Conservation (phyloP, 495 filamentous ascomycete genomes). For the Sabuloglossum arenarium region DNA sequence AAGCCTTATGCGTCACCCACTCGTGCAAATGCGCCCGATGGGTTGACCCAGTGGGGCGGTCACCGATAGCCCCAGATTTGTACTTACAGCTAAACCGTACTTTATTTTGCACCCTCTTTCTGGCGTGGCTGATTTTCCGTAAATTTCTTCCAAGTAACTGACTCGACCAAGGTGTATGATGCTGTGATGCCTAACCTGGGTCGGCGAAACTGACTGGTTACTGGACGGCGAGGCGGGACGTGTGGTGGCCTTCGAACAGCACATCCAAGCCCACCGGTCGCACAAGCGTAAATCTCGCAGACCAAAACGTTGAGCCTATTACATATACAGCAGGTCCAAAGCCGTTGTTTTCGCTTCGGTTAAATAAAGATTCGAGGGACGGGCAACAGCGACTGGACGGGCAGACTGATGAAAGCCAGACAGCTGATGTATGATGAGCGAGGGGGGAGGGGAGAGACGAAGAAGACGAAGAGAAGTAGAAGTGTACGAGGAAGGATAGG, state of each 20-base stretch:
- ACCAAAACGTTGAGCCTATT: neutral
- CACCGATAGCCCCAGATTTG: neutral
- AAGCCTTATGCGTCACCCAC: neutral
- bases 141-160: neutral
- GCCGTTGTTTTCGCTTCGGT: neutral
- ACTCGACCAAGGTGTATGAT: neutral
- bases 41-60: neutral
- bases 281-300: neutral
- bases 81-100: neutral
- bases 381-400: neutral
- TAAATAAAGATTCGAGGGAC: neutral
- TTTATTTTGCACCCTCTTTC: neutral
- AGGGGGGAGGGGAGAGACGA: neutral
- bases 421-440: neutral
- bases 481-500: neutral
- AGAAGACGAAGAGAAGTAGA: neutral
- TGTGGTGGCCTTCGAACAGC: neutral
- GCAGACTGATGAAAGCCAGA: neutral
- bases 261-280: neutral
- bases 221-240: neutral
- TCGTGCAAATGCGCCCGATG: slow-evolving; percentile 1
- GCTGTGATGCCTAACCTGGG: neutral
- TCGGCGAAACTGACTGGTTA: neutral
- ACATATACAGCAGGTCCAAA: neutral
- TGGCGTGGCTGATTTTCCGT: neutral